Evolutionary conservation across 1,284 basidiomycete species (phyloP), one percentile per base, ranked within the genome.

Genomic region (Kwoniella shivajii): DNA sequence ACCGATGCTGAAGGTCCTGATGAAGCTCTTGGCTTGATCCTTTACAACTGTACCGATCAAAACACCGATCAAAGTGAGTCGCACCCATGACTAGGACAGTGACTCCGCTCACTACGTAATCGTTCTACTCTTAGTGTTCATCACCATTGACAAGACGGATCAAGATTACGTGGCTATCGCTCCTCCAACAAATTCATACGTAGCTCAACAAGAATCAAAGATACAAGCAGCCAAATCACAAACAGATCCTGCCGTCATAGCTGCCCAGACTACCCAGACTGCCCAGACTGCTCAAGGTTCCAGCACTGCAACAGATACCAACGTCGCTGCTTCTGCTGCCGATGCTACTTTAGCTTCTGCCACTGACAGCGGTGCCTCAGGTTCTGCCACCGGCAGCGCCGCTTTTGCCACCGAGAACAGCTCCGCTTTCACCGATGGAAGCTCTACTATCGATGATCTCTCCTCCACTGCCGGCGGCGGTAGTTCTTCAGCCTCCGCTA

Each of bases 11-110:
- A 26, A n/a, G 43, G 43, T n/a, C 43, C 43, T 10, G 43, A 45
- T 20, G 13, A 30, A 45, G 43, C 30, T 45, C 26, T 30, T 14
- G 43, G 43, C 31, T 18, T 45, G 6, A 18, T 45, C 43, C n/a
- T 45, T 16, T 45, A 16, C n/a, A 18, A 45, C 4, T 45, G 43
- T 18, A 30, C 27, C 2, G 43, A 45, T 20, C 13, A 45, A 11
- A 30, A 45, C 3, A 45, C 43, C 27, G 43, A 45, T 45, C 43
- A 45, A 45, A 45, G 43, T 45, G 27, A 18, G 43, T 45, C 6
- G 6, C 16, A 18, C n/a, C n/a, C n/a, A n/a, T n/a, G n/a, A n/a
- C n/a, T n/a, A n/a, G n/a, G n/a, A n/a, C 22, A 24, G n/a, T 41
- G 38, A 13, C 38, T 26, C 11, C 27, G 10, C 9, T n/a, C 20